Evolutionary conservation across 2,329 filamentous ascomycete species (phyloP).

Genomic region (Ambrosiella cleistominuta): DNA sequence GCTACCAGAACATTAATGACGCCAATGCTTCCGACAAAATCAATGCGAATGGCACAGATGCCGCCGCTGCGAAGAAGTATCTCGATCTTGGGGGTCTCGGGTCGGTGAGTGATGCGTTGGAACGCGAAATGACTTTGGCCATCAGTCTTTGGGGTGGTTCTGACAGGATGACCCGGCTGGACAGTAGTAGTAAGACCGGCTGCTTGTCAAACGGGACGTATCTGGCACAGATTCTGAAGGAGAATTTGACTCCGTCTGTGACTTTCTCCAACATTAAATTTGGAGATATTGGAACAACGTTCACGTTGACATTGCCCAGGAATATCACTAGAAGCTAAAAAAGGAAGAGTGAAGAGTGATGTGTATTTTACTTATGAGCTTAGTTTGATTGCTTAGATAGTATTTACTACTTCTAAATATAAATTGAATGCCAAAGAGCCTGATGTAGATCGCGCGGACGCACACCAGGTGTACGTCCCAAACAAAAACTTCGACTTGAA

Average conservation of each 20-base stretch:
- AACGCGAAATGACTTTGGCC: constrained; percentile 44
- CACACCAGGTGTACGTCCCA: constrained; percentile 24
- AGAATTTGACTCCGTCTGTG: constrained; percentile 21
- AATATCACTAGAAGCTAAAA: neutral
- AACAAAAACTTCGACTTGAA: constrained; percentile 21
- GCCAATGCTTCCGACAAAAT: constrained; percentile 41
- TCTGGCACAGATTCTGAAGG: constrained; percentile 15
- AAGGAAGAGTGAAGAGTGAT: neutral
- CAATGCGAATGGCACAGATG: constrained; percentile 32
- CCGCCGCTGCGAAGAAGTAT: constrained; percentile 23
- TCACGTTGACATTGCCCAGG: constrained; percentile 4
- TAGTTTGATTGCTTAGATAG: neutral
- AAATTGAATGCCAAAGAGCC: constrained; percentile 17
- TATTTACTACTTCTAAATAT: constrained; percentile 2
- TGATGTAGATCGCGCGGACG: constrained; percentile 23
- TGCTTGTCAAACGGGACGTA: constrained; percentile 16
- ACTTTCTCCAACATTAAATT: constrained; percentile 32
- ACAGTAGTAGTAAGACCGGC: constrained; percentile 31
- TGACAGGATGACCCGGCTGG: constrained; percentile 57
- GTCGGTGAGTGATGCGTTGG: constrained; percentile 36
- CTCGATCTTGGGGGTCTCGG: constrained; percentile 35
- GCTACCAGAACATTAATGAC: constrained; percentile 38
- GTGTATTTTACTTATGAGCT: too few relatives aligned
- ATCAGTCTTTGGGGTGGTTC: constrained; percentile 40
- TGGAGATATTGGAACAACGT: constrained; percentile 30